Base-by-base conservation (phyloP, 768 basidiomycete genomes). In the Pisolithus marmoratus region DNA sequence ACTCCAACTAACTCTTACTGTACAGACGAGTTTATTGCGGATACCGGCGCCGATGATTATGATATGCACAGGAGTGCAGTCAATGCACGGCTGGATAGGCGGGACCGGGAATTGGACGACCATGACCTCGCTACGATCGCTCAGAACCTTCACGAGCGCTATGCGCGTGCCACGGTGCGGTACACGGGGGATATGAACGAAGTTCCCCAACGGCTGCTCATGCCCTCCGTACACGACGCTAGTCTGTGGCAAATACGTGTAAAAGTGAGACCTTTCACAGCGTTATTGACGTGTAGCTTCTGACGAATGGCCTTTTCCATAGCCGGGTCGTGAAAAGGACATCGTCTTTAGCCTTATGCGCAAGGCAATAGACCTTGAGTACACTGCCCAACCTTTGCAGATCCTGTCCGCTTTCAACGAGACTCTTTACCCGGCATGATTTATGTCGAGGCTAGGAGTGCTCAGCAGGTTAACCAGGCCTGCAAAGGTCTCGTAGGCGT, bases 151-250 rank as follows among this genome's bases (percentile, higher is more conserved):
- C 84, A 80, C 51, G 82, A 88, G 60, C 83, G 94, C 45, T 90
- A 95, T 69, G 72, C 75, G 40, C 81, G 85, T 45, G 74, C 79
- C 22, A 79, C 83, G 3, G 79, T 82, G 48, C 83, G 85, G 40
- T 95, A 92, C 62, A 84, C 88, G 19, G 93, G 92, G 26, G 93
- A 95, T 66, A 86, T 90, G 81, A 95, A 91, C 58, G 87, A 90
- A 57, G 83, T 96, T 23, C 94, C 96, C 2, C 94, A 97, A 62
- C 78, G 92, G 15, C 69, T 97, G 50, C 77, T 98, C 19, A 97
- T 99, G 94, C 96, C 96, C 19, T 91, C 89, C 3, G 92, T 96
- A 1, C 87, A 95, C 49, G 96, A 99, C 66, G 89, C 95, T 11
- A 94, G 83, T 65, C 72, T 99, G 53, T 99, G 94, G 94, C 93